Percentiles rank a stretch among this genome's conserved stretches.
Conservation (phyloP, 108 stramenopile species). For the Cyclotella cryptica region DNA sequence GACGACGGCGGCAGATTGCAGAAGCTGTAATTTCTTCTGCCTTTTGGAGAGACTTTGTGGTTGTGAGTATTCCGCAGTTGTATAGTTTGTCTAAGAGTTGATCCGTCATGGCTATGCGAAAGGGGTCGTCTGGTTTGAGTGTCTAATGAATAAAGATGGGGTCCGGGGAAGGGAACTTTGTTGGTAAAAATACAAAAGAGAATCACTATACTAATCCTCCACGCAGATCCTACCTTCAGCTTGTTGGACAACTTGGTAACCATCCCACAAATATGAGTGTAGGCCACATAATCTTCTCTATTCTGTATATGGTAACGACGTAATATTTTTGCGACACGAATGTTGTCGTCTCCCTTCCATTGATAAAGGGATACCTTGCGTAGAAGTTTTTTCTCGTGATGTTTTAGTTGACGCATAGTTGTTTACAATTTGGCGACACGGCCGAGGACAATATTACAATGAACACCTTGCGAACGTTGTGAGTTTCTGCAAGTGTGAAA, state of each 20-base stretch:
- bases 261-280: conserved; percentile 92
- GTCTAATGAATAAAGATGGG: conserved; percentile 31
- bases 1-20: conserved; percentile 92
- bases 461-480: no score
- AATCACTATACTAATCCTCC: neutral
- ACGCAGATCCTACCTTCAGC: conserved; percentile 63
- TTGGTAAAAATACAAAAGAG: neutral
- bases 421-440: neutral
- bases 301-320: conserved; percentile 96
- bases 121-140: conserved; percentile 88
- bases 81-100: conserved; percentile 94
- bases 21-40: conserved; percentile 95
- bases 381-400: conserved; percentile 98
- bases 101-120: conserved; percentile 96
- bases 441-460: neutral
- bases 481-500: no score
- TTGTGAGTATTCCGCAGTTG: conserved; percentile 89
- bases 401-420: conserved; percentile 91
- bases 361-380: conserved; percentile 97
- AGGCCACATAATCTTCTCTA: conserved; percentile 95
- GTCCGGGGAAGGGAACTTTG: neutral
- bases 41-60: conserved; percentile 87
- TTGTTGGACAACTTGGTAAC: conserved; percentile 91
- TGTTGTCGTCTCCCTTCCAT: conserved; percentile 96
- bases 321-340: conserved; percentile 94